Evolutionary conservation across 768 basidiomycete genomes (phyloP).

Genomic region (Trametes villosa): DNA sequence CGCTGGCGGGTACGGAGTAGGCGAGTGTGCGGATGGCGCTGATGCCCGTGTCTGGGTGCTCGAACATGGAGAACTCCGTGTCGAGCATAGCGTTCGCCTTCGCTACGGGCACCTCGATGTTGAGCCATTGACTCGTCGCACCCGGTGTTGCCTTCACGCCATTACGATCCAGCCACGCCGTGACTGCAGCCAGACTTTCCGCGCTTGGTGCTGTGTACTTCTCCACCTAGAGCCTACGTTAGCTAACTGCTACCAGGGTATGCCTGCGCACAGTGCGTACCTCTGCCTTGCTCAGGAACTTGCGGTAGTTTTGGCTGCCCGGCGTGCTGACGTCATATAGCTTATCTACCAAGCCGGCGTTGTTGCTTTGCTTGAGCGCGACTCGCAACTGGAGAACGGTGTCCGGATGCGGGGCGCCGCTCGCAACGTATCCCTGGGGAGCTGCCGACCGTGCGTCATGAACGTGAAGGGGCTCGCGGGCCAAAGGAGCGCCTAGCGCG

Average conservation of each 20-base stretch:
- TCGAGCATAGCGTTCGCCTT: slow-evolving; percentile 40
- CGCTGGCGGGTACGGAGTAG: slow-evolving; percentile 40
- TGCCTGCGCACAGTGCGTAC: too few relatives aligned
- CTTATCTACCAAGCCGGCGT: slow-evolving; percentile 38
- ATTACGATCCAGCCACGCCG: slow-evolving; percentile 30
- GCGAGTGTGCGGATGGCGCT: slow-evolving; percentile 38
- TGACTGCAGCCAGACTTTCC: slow-evolving; percentile 30
- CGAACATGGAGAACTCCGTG: slow-evolving; percentile 39
- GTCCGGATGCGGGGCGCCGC: slow-evolving; percentile 33
- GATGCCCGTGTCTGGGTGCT: slow-evolving; percentile 34
- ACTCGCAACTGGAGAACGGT: slow-evolving; percentile 40
- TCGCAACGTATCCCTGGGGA: slow-evolving; percentile 35
- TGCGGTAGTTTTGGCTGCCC: slow-evolving; percentile 39
- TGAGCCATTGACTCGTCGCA: slow-evolving; percentile 40
- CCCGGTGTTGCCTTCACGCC: slow-evolving; percentile 30
- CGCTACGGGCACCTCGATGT: slow-evolving; percentile 34
- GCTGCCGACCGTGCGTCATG: slow-evolving; percentile 35
- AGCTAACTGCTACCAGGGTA: too few relatives aligned
- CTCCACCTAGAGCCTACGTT: slow-evolving; percentile 24
- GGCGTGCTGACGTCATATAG: slow-evolving; percentile 43
- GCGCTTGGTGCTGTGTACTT: slow-evolving; percentile 29
- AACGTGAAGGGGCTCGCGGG: slow-evolving; percentile 26
- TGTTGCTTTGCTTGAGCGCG: slow-evolving; percentile 40
- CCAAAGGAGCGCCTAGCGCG: slow-evolving; percentile 27
- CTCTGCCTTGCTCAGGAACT: slow-evolving; percentile 43